phyloP scores from a whole-genome alignment of 1,139 yeast genomes.

The Yamadazyma pseudoaaseri region DNA sequence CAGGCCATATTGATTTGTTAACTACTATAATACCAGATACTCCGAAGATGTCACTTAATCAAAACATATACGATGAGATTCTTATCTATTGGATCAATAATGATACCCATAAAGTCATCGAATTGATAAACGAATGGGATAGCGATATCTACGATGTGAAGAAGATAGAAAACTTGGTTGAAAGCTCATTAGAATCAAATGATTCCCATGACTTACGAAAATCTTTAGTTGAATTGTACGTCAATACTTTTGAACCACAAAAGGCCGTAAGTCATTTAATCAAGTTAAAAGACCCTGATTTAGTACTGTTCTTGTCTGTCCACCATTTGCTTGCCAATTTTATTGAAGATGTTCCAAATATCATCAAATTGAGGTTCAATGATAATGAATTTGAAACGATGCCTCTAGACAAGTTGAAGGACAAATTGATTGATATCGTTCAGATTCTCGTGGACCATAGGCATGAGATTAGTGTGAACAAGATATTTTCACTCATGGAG shows the following conservation, averaged over 20 bases:
- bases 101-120: constrained; percentile 31
- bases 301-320: constrained; percentile 55
- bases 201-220: constrained; percentile 34
- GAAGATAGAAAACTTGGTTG: constrained; percentile 46
- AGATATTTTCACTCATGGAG: constrained; percentile 50
- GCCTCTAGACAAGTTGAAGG: constrained; percentile 44
- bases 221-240: constrained; percentile 56
- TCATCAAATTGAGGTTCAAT: constrained; percentile 47
- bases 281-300: constrained; percentile 50
- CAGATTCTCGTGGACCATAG: constrained; percentile 60
- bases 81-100: constrained; percentile 49
- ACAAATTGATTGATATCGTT: constrained; percentile 44
- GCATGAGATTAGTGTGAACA: constrained; percentile 58
- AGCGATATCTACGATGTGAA: constrained; percentile 50
- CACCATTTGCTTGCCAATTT: constrained; percentile 61
- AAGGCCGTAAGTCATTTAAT: constrained; percentile 67
- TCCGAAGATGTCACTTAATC: constrained; percentile 35
- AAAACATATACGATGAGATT: constrained; percentile 49
- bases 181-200: constrained; percentile 33
- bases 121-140: constrained; percentile 59
- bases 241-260: constrained; percentile 55
- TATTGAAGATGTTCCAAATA: constrained; percentile 48
- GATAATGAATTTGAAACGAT: constrained; percentile 28
- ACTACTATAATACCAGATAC: constrained; percentile 54
- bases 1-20: constrained; percentile 46